Conservation (phyloP, 257 asterid genomes). For the Solanum tacnaense region DNA sequence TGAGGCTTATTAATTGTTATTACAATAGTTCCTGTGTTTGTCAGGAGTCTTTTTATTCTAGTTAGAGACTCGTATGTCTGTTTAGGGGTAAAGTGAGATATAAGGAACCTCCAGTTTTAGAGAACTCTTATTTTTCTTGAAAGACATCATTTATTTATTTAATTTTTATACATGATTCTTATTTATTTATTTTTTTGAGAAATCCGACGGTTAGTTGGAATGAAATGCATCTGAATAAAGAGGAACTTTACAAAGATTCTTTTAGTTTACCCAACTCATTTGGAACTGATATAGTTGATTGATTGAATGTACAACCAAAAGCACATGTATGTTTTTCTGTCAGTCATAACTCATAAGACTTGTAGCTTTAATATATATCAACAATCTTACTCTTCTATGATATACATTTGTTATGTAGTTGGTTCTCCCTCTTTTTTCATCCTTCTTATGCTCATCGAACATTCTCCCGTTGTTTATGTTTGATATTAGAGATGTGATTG, state of each 20-base stretch:
- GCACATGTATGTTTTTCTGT: not conserved
- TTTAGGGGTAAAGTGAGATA: not conserved
- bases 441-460: not conserved
- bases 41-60: not conserved
- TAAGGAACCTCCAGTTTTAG: not conserved
- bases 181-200: not conserved
- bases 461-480: not conserved
- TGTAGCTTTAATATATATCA: not conserved
- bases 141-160: not conserved
- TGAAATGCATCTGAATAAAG: not conserved
- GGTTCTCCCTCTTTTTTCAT: not conserved
- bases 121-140: not conserved
- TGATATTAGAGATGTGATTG: constrained; percentile 1
- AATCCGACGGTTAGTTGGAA: not conserved
- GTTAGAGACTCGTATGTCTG: not conserved
- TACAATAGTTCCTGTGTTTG: not conserved
- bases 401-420: not conserved
- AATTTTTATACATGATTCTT: not conserved
- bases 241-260: not conserved
- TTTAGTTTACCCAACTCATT: not conserved
- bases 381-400: not conserved
- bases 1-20: not conserved
- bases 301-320: not conserved
- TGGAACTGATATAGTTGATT: not conserved
- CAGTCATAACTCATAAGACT: not conserved